Conservation (phyloP, 2,329 filamentous ascomycete species). For the Cryphonectria radicalis region DNA sequence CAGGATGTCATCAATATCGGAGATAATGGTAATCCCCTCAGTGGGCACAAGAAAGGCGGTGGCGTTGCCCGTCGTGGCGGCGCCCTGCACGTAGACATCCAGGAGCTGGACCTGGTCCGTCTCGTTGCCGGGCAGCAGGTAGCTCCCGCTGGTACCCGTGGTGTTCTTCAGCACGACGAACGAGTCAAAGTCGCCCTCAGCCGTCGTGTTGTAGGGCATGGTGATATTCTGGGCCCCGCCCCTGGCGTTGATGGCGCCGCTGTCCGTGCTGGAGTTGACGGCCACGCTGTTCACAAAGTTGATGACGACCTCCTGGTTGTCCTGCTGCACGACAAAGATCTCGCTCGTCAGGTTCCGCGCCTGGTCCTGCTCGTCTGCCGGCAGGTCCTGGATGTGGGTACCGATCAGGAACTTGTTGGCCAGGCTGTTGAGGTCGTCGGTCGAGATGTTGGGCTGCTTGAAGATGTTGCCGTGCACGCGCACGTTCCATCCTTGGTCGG, state of each 20-base stretch:
- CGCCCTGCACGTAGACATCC: slow-evolving; percentile 67
- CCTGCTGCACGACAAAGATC: slow-evolving; percentile 78
- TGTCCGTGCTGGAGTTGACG: slow-evolving; percentile 57
- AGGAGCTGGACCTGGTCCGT: slow-evolving; percentile 69
- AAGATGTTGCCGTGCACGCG: slow-evolving; percentile 81
- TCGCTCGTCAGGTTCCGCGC: slow-evolving; percentile 74
- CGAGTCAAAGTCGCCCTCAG: slow-evolving; percentile 72
- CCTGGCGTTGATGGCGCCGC: slow-evolving; percentile 55
- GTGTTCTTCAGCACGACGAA: slow-evolving; percentile 67
- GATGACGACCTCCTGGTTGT: slow-evolving; percentile 65
- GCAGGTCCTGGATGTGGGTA: slow-evolving; percentile 63
- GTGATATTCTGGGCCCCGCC: slow-evolving; percentile 67
- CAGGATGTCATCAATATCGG: slow-evolving; percentile 80
- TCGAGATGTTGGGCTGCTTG: slow-evolving; percentile 72
- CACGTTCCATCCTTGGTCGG: slow-evolving; percentile 75
- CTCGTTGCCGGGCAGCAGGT: slow-evolving; percentile 65
- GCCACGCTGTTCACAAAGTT: slow-evolving; percentile 54
- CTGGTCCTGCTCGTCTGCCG: slow-evolving; percentile 63
- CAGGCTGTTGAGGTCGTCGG: slow-evolving; percentile 67
- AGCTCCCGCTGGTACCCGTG: slow-evolving; percentile 52
- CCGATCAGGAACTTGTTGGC: slow-evolving; percentile 73
- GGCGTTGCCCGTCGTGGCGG: slow-evolving; percentile 67
- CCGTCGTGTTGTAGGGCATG: slow-evolving; percentile 68
- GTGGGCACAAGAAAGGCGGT: slow-evolving; percentile 78
- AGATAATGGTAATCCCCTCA: slow-evolving; percentile 71